These are phyloP conservation scores for Purshia tridentata DNA, from an alignment of 306 rosid species.

Conservation along the genomic window DNA sequence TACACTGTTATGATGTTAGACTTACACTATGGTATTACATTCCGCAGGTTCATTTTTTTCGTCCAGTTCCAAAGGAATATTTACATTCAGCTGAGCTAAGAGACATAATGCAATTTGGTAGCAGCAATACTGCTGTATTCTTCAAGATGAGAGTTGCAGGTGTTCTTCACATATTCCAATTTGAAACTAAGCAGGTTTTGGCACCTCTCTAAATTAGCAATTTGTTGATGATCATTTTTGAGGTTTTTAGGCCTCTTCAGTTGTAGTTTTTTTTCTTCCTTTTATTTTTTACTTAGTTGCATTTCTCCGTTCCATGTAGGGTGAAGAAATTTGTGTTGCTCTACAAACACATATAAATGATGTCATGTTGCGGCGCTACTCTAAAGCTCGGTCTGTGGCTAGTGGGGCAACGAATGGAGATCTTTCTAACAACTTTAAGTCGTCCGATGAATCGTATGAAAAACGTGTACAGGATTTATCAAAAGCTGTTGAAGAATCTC, in stretches of 20 bases:
- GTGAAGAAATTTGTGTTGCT: constrained; percentile 97
- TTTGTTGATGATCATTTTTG: background rate
- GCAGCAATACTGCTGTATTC: constrained; percentile 95
- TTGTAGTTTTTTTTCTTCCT: background rate
- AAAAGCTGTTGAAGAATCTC: constrained; percentile 77
- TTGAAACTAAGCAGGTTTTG: constrained; percentile 89
- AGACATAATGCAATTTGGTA: constrained; percentile 97
- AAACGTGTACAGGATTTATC: constrained; percentile 73
- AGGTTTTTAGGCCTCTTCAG: constrained; percentile 7
- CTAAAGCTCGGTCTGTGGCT: constrained; percentile 65
- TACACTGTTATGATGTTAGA: background rate
- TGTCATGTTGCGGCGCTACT: constrained; percentile 86
- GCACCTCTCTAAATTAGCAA: constrained; percentile 10
- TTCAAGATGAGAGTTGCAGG: constrained; percentile 99
- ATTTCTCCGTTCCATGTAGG: constrained; percentile 48
- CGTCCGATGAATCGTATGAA: constrained; percentile 58
- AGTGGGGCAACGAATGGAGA: constrained; percentile 56
- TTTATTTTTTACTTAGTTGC: constrained; percentile 1
- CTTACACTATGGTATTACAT: background rate
- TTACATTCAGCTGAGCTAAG: constrained; percentile 92
- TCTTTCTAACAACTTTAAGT: constrained; percentile 49
- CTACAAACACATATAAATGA: constrained; percentile 95
- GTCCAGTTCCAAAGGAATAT: constrained; percentile 94
- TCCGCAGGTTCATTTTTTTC: constrained; percentile 83
- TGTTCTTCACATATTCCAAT: constrained; percentile 91